These are phyloP conservation scores for Aspergillus panamensis DNA, from an alignment of 495 filamentous ascomycete genomes.

Conservation along the genomic window DNA sequence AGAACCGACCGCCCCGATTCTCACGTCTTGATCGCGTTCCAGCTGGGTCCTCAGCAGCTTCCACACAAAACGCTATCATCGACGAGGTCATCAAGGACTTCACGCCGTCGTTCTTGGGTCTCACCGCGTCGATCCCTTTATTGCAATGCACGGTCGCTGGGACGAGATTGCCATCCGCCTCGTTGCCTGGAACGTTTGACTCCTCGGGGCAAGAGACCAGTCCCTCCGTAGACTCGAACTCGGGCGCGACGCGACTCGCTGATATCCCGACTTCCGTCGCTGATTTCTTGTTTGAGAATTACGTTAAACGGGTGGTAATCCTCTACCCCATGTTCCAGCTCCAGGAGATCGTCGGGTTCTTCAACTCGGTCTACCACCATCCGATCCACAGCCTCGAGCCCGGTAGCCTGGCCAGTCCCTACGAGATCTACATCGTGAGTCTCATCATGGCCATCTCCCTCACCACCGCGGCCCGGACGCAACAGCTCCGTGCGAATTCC, in stretches of 20 bases:
- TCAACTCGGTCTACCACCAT: neutral
- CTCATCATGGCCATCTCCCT: neutral
- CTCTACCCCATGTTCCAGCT: neutral
- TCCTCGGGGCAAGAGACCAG: neutral
- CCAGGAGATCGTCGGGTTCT: neutral
- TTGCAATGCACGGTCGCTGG: neutral
- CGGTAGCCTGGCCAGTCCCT: neutral
- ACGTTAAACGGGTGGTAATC: neutral
- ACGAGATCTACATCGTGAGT: neutral
- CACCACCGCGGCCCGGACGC: neutral
- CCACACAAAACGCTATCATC: neutral
- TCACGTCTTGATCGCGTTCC: neutral
- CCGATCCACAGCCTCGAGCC: neutral
- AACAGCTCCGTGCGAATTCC: neutral
- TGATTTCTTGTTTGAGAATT: neutral
- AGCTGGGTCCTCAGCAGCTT: neutral
- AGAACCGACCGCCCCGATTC: neutral
- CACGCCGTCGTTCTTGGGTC: neutral
- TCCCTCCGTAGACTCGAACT: neutral
- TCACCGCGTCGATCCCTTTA: neutral
- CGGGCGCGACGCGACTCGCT: neutral
- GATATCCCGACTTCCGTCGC: neutral
- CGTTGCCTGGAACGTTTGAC: neutral
- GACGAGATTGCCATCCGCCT: neutral
- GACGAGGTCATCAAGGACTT: neutral